These are phyloP conservation scores for Thelephora terrestris DNA, from an alignment of 1,284 basidiomycete genomes.

Conservation along the genomic window DNA sequence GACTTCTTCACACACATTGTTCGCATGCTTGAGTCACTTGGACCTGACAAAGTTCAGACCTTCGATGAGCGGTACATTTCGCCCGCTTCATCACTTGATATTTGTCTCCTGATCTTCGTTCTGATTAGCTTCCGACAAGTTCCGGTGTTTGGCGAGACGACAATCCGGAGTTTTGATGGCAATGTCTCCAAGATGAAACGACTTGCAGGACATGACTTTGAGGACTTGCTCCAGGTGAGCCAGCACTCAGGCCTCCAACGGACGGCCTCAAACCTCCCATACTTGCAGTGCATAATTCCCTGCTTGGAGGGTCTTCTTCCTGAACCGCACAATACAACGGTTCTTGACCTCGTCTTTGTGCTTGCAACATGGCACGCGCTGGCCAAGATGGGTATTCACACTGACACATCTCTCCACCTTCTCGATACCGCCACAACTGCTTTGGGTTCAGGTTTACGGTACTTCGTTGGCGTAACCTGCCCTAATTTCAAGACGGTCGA, in stretches of 20 bases:
- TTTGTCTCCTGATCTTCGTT: background rate
- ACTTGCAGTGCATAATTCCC: conserved; percentile 18
- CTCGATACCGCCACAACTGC: conserved; percentile 7
- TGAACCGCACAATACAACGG: conserved; percentile 10
- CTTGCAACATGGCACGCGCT: conserved; percentile 15
- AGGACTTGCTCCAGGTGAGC: conserved; percentile 10
- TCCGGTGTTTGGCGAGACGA: conserved; percentile 18
- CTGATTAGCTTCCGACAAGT: conserved; percentile 20
- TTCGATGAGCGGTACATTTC: conserved; percentile 12
- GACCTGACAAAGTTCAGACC: background rate
- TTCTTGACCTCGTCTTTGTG: conserved; percentile 11
- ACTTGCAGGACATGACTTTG: conserved; percentile 18
- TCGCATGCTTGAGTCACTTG: conserved; percentile 20
- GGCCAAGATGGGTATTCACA: conserved; percentile 18
- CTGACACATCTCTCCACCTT: conserved; percentile 11
- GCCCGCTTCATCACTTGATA: conserved; percentile 2
- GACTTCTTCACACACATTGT: conserved; percentile 24
- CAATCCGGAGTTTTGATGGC: conserved; percentile 13
- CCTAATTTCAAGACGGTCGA: conserved; percentile 11
- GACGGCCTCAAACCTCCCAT: background rate
- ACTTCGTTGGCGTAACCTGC: conserved; percentile 10
- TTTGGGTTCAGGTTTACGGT: conserved; percentile 9
- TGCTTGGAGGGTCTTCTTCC: conserved; percentile 21
- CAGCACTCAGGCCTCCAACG: background rate
- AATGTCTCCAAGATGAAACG: conserved; percentile 19